Conservation (phyloP, 129 eudicot genomes). For the Artemisia argyi region DNA sequence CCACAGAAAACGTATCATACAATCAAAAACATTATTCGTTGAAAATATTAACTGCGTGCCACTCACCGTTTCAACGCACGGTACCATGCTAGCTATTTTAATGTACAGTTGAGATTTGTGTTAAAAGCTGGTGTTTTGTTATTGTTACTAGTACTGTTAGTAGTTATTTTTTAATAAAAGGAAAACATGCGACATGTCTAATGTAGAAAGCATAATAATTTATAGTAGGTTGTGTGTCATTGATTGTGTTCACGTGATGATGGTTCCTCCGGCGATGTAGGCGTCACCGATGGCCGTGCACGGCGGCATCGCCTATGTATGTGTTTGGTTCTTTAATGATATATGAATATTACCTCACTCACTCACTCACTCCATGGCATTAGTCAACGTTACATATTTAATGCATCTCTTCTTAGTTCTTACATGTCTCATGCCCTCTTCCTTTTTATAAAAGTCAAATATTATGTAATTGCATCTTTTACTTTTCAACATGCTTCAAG, state of each 20-base stretch:
- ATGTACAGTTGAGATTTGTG: too few species aligned
- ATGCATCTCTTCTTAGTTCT: neutral
- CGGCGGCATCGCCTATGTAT: conserved; percentile 46
- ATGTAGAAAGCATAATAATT: conserved; percentile 12
- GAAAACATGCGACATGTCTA: conserved; percentile 29
- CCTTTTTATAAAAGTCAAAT: conserved; percentile 27
- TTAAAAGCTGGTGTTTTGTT: too few species aligned
- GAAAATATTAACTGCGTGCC: too few species aligned
- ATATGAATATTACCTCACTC: conserved; percentile 10
- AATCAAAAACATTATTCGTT: too few species aligned
- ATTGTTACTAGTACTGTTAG: too few species aligned
- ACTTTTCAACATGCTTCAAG: neutral
- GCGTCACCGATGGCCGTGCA: conserved; percentile 51
- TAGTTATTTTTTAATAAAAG: neutral
- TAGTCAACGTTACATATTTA: conserved; percentile 30
- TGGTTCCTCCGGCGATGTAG: conserved; percentile 34
- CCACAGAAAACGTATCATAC: too few species aligned
- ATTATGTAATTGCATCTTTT: conserved; percentile 1
- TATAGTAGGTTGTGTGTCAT: neutral
- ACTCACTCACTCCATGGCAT: conserved; percentile 23
- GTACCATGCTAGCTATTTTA: too few species aligned
- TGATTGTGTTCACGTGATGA: conserved; percentile 42
- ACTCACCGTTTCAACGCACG: too few species aligned
- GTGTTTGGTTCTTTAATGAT: conserved; percentile 26
- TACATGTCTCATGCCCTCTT: neutral